Percentiles rank a stretch among this genome's conserved stretches.
Conservation (phyloP, 2,329 filamentous ascomycete genomes). For the Trichoderma sp. region DNA sequence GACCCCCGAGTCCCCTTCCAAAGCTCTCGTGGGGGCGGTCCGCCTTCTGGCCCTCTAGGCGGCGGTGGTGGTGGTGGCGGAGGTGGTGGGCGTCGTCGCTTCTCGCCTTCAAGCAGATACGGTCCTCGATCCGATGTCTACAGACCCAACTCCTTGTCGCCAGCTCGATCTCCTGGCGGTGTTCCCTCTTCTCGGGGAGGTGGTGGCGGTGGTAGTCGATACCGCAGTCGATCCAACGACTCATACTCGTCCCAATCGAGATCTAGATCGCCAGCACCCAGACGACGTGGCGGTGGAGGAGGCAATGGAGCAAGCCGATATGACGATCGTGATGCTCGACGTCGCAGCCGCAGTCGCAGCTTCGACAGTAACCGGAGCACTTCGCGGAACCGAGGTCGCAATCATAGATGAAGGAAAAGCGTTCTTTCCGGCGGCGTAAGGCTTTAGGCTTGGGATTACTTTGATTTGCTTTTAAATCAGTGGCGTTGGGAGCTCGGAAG, state of each 20-base stretch:
- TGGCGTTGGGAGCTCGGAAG: constrained; percentile 13
- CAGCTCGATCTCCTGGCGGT: constrained; percentile 41
- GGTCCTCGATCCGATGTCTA: constrained; percentile 55
- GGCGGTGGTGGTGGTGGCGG: constrained; percentile 36
- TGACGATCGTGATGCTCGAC: constrained; percentile 33
- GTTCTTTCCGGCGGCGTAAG: neutral
- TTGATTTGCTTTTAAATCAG: neutral
- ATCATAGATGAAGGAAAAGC: constrained; percentile 30
- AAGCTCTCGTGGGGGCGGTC: constrained; percentile 34
- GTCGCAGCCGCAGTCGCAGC: constrained; percentile 50
- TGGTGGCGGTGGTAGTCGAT: constrained; percentile 31
- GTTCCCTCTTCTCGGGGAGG: constrained; percentile 36
- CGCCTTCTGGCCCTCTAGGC: constrained; percentile 22
- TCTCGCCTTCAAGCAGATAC: constrained; percentile 37
- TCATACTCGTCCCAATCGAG: constrained; percentile 50
- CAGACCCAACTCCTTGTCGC: constrained; percentile 56
- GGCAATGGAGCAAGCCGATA: constrained; percentile 4
- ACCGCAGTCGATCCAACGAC: constrained; percentile 44
- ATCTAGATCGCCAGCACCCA: constrained; percentile 40
- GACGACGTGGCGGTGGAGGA: constrained; percentile 28
- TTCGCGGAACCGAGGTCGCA: constrained; percentile 39
- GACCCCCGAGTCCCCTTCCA: constrained; percentile 44
- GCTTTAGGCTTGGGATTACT: neutral
- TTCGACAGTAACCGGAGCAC: constrained; percentile 41
- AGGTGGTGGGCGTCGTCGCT: constrained; percentile 37